Percentiles rank a stretch among this genome's conserved stretches.
These are phyloP conservation scores for Fusarium sp. DNA, from an alignment of 2,329 filamentous ascomycete species.

Conservation along the genomic window DNA sequence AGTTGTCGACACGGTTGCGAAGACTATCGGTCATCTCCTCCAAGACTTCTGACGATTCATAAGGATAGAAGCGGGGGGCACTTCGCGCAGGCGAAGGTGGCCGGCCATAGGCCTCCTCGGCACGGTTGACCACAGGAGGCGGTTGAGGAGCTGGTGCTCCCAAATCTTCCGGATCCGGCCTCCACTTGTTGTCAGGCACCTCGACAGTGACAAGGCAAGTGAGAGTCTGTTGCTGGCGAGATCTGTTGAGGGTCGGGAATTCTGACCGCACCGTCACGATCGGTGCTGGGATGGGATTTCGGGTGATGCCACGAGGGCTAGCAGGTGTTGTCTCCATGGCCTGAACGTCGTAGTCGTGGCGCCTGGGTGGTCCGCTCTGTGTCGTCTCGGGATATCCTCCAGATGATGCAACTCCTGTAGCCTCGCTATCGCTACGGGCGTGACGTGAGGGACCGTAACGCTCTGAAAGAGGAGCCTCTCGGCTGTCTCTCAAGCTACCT, in stretches of 20 bases:
- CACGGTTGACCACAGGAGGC: constrained; percentile 53
- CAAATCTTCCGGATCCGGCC: constrained; percentile 83
- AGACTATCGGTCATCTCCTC: constrained; percentile 89
- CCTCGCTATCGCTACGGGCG: constrained; percentile 81
- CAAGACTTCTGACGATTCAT: constrained; percentile 80
- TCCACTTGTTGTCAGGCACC: constrained; percentile 92
- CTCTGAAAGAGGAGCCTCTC: constrained; percentile 58
- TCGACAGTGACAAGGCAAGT: constrained; percentile 96
- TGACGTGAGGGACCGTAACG: constrained; percentile 65
- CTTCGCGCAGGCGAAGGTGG: constrained; percentile 69
- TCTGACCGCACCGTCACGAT: constrained; percentile 96
- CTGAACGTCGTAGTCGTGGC: constrained; percentile 95
- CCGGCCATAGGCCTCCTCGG: constrained; percentile 65
- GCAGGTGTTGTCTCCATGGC: constrained; percentile 90
- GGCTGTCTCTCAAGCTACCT: constrained; percentile 60
- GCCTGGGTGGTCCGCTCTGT: constrained; percentile 74
- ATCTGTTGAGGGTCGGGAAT: constrained; percentile 92
- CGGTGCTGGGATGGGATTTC: constrained; percentile 90
- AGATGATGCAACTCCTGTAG: constrained; percentile 78
- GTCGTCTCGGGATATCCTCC: constrained; percentile 82
- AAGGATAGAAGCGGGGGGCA: constrained; percentile 72
- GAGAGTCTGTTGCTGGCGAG: constrained; percentile 91
- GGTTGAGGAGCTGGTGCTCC: constrained; percentile 60
- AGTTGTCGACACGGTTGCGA: constrained; percentile 91
- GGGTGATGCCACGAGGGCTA: constrained; percentile 76